Evolutionary conservation across 305 asterid species (phyloP), one percentile per base, ranked within the genome.

Genomic region (Lippia alba): DNA sequence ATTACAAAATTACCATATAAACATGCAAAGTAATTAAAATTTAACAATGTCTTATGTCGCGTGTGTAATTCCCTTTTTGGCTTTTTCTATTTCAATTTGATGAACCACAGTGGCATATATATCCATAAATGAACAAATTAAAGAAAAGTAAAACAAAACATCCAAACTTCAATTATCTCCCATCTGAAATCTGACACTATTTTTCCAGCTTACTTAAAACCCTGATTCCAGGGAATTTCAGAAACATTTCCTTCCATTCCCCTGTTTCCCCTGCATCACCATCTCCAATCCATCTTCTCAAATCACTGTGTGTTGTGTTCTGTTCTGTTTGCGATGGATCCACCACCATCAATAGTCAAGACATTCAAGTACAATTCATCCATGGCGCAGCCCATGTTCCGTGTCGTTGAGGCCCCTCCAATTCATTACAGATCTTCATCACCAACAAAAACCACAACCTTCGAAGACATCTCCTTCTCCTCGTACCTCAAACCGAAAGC

Each of bases 401-500:
- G 46, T 67, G 79, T 78, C 8, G 41, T 45, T 5, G 89, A 88
- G 73, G 11, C 86, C 17, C 85, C 87, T 36, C 74, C 54, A 12
- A 4, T 83, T 58, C 79, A 69, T 10, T 82, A 77, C 74, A 74
- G 67, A 64, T 34, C 74, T 40, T 75, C 75, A 19, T 41, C 51
- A 71, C 55, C 45, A 39, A 36, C 41, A 36, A 36, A 8, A 7
- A 30, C 75, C 36, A 18, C 66, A 9, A 19, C 63, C 81, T 67
- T 58, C 36, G 66, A 76, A 20, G 86, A 89, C 67, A 67, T 71
- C 1, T 85, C 92, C 5, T 89, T 86, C 75, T 78, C 91, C 20
- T 70, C 92, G 6, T 82, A 85, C 71, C 72, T 86, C 67, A 79
- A 76, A 59, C 54, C 72, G 14, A 9, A 53, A 60, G 15, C 15